Evolutionary conservation across 371 early-diverging fungal genomes (phyloP).

Genomic region (Nosema granulosis): DNA sequence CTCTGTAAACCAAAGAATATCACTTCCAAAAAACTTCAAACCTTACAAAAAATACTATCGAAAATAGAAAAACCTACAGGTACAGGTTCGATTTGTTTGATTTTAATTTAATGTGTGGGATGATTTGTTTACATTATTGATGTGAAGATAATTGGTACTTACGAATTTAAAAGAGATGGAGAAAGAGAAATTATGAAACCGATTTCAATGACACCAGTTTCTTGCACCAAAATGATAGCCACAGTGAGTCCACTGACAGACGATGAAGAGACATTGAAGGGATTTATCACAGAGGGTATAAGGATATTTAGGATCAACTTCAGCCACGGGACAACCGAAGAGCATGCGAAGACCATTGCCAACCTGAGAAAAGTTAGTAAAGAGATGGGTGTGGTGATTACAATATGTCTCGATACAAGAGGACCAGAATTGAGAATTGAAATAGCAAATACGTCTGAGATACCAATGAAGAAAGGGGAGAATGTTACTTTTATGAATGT

Average conservation of each 20-base stretch:
- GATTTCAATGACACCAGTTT: too few species aligned
- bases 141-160: too few species aligned
- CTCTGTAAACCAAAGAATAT: background rate
- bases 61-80: constrained; percentile 5
- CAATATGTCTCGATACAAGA: constrained; percentile 66
- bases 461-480: constrained; percentile 64
- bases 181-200: too few species aligned
- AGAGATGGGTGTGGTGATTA: constrained; percentile 72
- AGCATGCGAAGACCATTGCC: constrained; percentile 63
- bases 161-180: too few species aligned
- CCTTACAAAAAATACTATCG: constrained; percentile 18
- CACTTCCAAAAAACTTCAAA: constrained; percentile 12
- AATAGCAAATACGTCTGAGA: background rate
- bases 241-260: constrained; percentile 61
- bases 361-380: constrained; percentile 64
- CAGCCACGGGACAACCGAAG: constrained; percentile 69
- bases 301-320: constrained; percentile 80
- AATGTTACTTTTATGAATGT: constrained; percentile 52
- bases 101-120: too few species aligned
- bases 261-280: constrained; percentile 58
- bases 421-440: constrained; percentile 69
- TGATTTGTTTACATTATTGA: too few species aligned
- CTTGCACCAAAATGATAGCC: constrained; percentile 62
- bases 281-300: constrained; percentile 74
- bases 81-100: too few species aligned